A percentile compares a stretch with the other conserved stretches of the same genome.
phyloP scores from a whole-genome alignment of 2,329 filamentous ascomycete genomes.

The Saccharata proteae region DNA sequence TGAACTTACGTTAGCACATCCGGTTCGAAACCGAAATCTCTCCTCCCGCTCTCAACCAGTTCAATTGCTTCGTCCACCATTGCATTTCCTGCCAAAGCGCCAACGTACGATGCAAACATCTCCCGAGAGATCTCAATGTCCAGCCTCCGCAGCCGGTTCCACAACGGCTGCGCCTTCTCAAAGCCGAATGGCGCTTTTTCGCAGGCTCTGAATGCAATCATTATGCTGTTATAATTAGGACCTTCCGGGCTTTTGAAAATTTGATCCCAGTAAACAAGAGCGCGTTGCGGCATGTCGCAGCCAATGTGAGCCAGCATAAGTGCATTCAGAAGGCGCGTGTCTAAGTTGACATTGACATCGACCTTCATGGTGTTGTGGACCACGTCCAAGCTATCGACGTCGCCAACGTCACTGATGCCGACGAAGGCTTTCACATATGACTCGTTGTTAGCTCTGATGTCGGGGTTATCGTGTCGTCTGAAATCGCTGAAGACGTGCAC shows the following conservation, averaged over 20 bases:
- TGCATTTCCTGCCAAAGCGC: constrained; percentile 61
- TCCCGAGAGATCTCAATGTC: constrained; percentile 64
- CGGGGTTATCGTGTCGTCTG: constrained; percentile 58
- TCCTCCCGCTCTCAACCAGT: constrained; percentile 55
- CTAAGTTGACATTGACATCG: constrained; percentile 66
- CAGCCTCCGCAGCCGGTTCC: constrained; percentile 58
- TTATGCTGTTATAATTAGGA: constrained; percentile 68
- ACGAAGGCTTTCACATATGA: constrained; percentile 71
- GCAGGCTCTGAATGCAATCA: constrained; percentile 69
- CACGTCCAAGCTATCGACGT: constrained; percentile 52
- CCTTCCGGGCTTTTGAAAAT: constrained; percentile 78
- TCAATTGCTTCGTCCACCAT: constrained; percentile 55
- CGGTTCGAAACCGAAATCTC: constrained; percentile 54
- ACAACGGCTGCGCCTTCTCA: constrained; percentile 44
- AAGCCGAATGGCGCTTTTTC: constrained; percentile 44
- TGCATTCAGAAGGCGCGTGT: constrained; percentile 67
- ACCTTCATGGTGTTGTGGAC: constrained; percentile 93
- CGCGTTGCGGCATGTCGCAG: constrained; percentile 52
- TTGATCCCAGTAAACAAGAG: constrained; percentile 70
- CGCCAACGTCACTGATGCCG: constrained; percentile 49
- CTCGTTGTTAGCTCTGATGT: constrained; percentile 54
- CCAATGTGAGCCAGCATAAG: constrained; percentile 77
- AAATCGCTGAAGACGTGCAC: constrained; percentile 84
- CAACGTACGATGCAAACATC: constrained; percentile 67
- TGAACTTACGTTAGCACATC: constrained; percentile 56